Evolutionary conservation across 2,329 filamentous ascomycete species (phyloP), one percentile per base, ranked within the genome.

Genomic region (Graphilbum fragrans): DNA sequence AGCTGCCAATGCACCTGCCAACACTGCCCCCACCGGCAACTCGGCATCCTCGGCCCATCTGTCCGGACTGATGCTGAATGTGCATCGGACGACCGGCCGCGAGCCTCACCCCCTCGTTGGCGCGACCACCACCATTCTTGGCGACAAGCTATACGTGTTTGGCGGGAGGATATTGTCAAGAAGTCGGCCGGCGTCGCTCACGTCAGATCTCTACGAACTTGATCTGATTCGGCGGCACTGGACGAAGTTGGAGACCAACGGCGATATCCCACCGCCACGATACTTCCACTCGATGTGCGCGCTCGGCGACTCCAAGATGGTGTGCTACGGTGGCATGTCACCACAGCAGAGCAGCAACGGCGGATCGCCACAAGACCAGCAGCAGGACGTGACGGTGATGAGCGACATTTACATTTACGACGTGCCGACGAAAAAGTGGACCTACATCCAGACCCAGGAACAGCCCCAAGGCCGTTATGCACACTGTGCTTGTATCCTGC

Each of bases 261-360:
- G 92, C 35, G 87, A 96, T 53, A 67, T 93, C 31, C 92, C 92
- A 1, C 83, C 87, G 2, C 86, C 92, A 9, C 77, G 92, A 46
- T 98, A 98, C 58, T 98, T 98, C 50, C 92, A 98, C 65, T 96
- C 87, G 49, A 84, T 96, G 59, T 98, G 92, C 58, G 75, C 86
- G 1, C 65, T 98, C 2, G 92, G 92, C 19, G 92, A 96, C 57
- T 90, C 86, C 3, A 98, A 96, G 60, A 71, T 98, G 58, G 90
- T 98, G 4, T 96, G 90, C 61, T 98, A 96, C 60, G 92, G 92
- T 44, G 92, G 92, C 51, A 98, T 98, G 92, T 95, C 90, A 10
- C 88, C 90, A 1, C 75, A 79, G 11, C 65, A 70, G 7, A 70
- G 64, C 42, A 65, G 70, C 35, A 59, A 70, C 27, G 53, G 60